phyloP scores from a whole-genome alignment of 108 stramenopile genomes.

The Nitzschia sp. region DNA sequence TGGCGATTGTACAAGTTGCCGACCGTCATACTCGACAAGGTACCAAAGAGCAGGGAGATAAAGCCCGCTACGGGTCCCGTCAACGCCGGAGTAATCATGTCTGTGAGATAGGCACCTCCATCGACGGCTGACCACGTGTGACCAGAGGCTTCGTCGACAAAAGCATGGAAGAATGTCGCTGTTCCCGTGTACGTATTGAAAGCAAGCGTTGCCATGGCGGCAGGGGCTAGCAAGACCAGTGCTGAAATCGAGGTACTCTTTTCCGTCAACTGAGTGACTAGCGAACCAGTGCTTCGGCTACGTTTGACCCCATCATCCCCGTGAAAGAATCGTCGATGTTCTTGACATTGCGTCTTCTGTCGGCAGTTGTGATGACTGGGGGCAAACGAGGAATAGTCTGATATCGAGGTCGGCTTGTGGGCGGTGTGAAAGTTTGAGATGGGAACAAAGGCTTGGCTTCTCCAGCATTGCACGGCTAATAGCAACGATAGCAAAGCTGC shows the following conservation, averaged over 20 bases:
- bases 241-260: neutral
- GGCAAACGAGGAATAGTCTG: no score
- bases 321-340: constrained; percentile 1
- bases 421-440: no score
- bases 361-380: no score
- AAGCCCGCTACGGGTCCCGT: constrained; percentile 57
- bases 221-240: neutral
- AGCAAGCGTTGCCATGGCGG: neutral
- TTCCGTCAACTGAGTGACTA: neutral
- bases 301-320: neutral
- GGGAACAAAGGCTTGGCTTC: neutral
- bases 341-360: neutral
- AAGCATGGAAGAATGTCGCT: neutral
- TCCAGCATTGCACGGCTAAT: no score
- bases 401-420: no score
- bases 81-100: constrained; percentile 53
- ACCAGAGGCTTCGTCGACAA: constrained; percentile 9
- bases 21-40: constrained; percentile 53
- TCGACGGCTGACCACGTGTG: constrained; percentile 45
- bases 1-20: constrained; percentile 53
- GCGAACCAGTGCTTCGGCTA: neutral
- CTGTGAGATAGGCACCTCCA: constrained; percentile 50
- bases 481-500: no score
- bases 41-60: constrained; percentile 57
- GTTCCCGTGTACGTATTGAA: neutral